Evolutionary conservation across 2,329 filamentous ascomycete species (phyloP).

Genomic region (Botryotinia globosa): DNA sequence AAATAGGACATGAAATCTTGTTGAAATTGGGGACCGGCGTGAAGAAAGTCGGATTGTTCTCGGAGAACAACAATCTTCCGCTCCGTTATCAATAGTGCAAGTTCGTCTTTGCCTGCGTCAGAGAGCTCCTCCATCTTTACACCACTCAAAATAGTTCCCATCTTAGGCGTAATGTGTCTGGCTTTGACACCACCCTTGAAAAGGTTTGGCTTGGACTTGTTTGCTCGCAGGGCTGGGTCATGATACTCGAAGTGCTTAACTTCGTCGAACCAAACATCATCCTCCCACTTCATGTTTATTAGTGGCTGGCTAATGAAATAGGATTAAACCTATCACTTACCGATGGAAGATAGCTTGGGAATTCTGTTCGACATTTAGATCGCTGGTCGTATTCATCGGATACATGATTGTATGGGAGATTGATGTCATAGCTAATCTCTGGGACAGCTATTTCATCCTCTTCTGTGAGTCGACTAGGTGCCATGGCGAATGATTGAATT

Average conservation of each 20-base stretch:
- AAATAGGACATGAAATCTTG: slow-evolving; percentile 59
- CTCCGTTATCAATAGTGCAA: slow-evolving; percentile 44
- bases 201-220: slow-evolving; percentile 60
- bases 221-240: slow-evolving; percentile 52
- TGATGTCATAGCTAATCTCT: slow-evolving; percentile 45
- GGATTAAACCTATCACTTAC: slow-evolving; percentile 11
- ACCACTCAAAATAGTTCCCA: slow-evolving; percentile 44
- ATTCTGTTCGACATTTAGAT: slow-evolving; percentile 41
- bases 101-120: slow-evolving; percentile 42
- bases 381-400: slow-evolving; percentile 40
- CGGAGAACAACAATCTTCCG: slow-evolving; percentile 50
- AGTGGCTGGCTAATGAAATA: slow-evolving; percentile 6
- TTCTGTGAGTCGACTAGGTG: slow-evolving; percentile 26
- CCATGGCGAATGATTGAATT: slow-evolving; percentile 23
- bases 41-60: slow-evolving; percentile 46
- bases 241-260: slow-evolving; percentile 45
- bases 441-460: slow-evolving; percentile 27
- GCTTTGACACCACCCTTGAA: slow-evolving; percentile 60
- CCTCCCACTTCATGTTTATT: slow-evolving; percentile 40
- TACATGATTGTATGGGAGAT: slow-evolving; percentile 46
- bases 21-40: slow-evolving; percentile 61
- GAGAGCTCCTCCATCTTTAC: slow-evolving; percentile 42
- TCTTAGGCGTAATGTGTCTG: slow-evolving; percentile 50
- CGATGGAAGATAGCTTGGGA: slow-evolving; percentile 46
- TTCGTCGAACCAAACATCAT: slow-evolving; percentile 45